phyloP scores from a whole-genome alignment of 176 grass and related monocot genomes.

The Phyllostachys edulis region DNA sequence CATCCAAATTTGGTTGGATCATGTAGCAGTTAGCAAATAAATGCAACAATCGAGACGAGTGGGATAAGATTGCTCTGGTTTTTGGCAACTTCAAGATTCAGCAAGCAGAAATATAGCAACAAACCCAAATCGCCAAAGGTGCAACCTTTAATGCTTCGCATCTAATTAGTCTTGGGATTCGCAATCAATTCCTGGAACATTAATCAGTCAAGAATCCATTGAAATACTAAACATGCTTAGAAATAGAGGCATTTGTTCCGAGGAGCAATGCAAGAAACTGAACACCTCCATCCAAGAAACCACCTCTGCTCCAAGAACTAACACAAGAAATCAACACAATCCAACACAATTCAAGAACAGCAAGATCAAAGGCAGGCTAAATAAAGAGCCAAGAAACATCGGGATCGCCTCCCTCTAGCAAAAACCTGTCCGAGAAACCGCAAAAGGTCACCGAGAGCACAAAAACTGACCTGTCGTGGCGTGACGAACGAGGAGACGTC shows the following conservation, averaged over 20 bases:
- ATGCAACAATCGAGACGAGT: conserved; percentile 3
- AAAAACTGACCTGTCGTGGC: conserved; percentile 39
- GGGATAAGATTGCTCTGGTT: neutral
- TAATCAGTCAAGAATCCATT: neutral
- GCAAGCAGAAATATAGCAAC: neutral
- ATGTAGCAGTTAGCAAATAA: neutral
- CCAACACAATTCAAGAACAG: conserved; percentile 21
- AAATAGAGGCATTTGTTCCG: conserved; percentile 18
- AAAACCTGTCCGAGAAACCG: conserved; percentile 8
- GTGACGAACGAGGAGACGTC: conserved; percentile 51
- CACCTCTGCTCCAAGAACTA: neutral
- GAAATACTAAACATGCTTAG: neutral
- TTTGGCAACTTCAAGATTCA: neutral
- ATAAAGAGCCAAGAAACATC: conserved; percentile 24
- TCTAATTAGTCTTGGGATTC: neutral
- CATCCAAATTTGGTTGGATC: neutral
- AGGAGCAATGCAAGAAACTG: conserved; percentile 21
- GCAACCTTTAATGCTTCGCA: neutral
- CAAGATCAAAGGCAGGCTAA: neutral
- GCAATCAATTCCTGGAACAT: conserved; percentile 2
- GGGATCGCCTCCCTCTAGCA: neutral
- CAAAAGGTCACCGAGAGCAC: conserved; percentile 12
- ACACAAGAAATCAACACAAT: neutral
- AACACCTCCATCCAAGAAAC: conserved; percentile 10
- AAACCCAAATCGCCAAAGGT: conserved; percentile 25